Conservation (phyloP, 2,329 filamentous ascomycete species). For the Atkinsonella texensis region DNA sequence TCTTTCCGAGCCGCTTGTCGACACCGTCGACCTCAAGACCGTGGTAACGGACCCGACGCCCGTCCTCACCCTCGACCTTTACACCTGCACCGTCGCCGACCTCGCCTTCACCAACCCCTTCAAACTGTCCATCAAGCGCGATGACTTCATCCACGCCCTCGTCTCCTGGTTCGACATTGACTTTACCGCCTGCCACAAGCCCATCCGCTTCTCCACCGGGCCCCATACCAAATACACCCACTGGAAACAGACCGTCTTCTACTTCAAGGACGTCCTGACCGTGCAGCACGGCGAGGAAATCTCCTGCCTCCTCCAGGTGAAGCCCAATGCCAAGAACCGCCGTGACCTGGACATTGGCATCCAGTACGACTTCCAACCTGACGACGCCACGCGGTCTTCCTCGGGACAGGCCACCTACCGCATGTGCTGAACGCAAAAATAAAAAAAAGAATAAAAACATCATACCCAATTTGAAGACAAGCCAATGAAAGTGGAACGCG, state of each 20-base stretch:
- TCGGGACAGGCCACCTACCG: conserved; percentile 69
- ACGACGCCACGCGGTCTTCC: conserved; percentile 57
- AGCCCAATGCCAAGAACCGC: conserved; percentile 87
- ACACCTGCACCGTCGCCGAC: conserved; percentile 75
- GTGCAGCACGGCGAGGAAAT: conserved; percentile 80
- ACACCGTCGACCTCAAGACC: conserved; percentile 95
- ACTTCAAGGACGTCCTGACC: conserved; percentile 84
- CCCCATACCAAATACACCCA: conserved; percentile 99
- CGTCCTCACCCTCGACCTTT: conserved; percentile 82
- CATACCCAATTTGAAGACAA: too few species aligned
- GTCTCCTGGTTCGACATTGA: conserved; percentile 99
- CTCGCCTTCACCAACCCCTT: conserved; percentile 76
- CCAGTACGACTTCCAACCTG: conserved; percentile 66
- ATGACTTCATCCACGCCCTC: conserved; percentile 91
- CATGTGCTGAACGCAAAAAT: conserved; percentile 42
- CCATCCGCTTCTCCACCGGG: conserved; percentile 89
- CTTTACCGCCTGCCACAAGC: conserved; percentile 96
- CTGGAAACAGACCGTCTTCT: conserved; percentile 99
- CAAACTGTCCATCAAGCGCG: conserved; percentile 63
- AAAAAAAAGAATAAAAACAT: background rate
- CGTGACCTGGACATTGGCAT: conserved; percentile 89
- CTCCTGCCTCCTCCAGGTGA: conserved; percentile 61
- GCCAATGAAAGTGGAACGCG: too few species aligned
- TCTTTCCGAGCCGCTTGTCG: conserved; percentile 89
- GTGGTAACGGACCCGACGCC: conserved; percentile 83